These are phyloP conservation scores for Phyllosticta capitalensis DNA, from an alignment of 2,329 filamentous ascomycete species.

Conservation along the genomic window DNA sequence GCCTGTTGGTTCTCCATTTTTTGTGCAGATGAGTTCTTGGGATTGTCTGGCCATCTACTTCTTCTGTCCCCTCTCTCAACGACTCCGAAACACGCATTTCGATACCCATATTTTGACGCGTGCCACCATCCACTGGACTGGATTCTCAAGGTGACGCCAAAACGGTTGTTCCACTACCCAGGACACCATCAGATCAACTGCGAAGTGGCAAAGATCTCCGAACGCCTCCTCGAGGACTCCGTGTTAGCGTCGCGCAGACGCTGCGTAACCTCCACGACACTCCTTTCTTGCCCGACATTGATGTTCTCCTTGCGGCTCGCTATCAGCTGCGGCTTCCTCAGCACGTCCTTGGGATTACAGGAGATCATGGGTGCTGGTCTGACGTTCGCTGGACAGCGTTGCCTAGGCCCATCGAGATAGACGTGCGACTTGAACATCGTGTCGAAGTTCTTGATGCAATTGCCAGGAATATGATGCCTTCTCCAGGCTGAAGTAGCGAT, in stretches of 20 bases:
- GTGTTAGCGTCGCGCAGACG: conserved; percentile 30
- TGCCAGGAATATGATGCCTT: conserved; percentile 23
- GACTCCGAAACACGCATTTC: too few species aligned
- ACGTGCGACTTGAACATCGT: conserved; percentile 22
- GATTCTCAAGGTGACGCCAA: too few species aligned
- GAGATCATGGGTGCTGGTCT: too few species aligned
- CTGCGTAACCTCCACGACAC: conserved; percentile 30
- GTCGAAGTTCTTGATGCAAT: conserved; percentile 22
- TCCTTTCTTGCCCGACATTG: conserved; percentile 23
- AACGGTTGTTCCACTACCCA: too few species aligned
- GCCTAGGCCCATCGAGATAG: conserved; percentile 22
- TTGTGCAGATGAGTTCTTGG: too few species aligned
- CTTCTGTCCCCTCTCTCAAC: too few species aligned
- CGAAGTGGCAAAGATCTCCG: conserved; percentile 12
- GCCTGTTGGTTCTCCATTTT: too few species aligned
- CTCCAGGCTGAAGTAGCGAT: conserved; percentile 18
- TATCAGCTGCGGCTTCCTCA: conserved; percentile 31
- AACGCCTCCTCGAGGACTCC: conserved; percentile 13
- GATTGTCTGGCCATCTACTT: too few species aligned
- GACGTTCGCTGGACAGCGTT: too few species aligned
- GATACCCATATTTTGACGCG: too few species aligned
- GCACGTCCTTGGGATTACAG: conserved; percentile 32
- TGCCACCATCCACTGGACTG: too few species aligned
- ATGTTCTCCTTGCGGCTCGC: conserved; percentile 18
- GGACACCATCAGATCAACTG: too few species aligned